Evolutionary conservation across 1,284 basidiomycete genomes (phyloP).

Genomic region (Austroboletus rostrupii): DNA sequence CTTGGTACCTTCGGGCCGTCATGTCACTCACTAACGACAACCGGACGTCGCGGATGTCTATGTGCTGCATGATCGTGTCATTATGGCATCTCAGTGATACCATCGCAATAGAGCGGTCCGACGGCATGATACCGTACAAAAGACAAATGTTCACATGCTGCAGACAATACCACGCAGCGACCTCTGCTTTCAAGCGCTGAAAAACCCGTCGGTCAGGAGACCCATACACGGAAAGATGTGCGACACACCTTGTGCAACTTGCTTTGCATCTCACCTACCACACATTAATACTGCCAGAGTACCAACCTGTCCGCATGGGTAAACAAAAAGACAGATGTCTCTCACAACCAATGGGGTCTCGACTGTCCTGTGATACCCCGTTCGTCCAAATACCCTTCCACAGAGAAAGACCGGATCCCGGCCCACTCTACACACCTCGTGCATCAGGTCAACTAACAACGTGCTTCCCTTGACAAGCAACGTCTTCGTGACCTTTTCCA

Average conservation of each 20-base stretch:
- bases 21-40: conserved; percentile 40
- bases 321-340: neutral
- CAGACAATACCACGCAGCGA: conserved; percentile 50
- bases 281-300: conserved; percentile 48
- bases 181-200: conserved; percentile 50
- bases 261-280: conserved; percentile 42
- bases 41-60: conserved; percentile 40
- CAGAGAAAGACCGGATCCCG: conserved; percentile 48
- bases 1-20: neutral
- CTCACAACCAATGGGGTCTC: conserved; percentile 12
- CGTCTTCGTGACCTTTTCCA: conserved; percentile 54
- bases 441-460: conserved; percentile 49
- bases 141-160: conserved; percentile 50
- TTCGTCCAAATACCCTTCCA: conserved; percentile 56
- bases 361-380: conserved; percentile 36
- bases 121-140: conserved; percentile 48
- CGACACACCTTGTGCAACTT: conserved; percentile 44
- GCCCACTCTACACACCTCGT: conserved; percentile 41
- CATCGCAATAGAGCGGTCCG: conserved; percentile 49
- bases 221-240: neutral
- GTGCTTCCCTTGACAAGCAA: conserved; percentile 47
- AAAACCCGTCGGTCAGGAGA: neutral
- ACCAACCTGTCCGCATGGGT: conserved; percentile 39
- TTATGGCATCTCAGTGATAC: conserved; percentile 59
- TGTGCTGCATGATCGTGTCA: conserved; percentile 47